These are phyloP conservation scores for Pyrenula aspistea DNA, from an alignment of 495 filamentous ascomycete species.

Conservation along the genomic window DNA sequence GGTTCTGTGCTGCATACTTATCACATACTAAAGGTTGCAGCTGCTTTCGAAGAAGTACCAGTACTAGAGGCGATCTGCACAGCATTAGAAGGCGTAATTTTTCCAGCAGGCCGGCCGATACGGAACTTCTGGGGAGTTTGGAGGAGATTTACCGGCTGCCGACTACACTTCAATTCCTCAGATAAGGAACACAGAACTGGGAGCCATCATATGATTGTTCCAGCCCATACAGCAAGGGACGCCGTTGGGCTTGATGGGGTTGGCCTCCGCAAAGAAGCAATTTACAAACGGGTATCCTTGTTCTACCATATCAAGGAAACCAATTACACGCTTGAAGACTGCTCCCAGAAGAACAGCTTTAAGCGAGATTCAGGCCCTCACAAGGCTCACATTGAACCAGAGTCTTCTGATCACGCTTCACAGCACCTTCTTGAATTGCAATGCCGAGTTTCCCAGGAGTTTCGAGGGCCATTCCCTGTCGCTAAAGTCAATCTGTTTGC, in stretches of 20 bases:
- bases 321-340: constrained; percentile 5
- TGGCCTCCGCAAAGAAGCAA: constrained; percentile 1
- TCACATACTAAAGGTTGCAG: constrained; percentile 7
- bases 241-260: constrained; percentile 8
- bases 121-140: constrained; percentile 12
- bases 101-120: constrained; percentile 11
- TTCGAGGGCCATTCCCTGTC: constrained; percentile 6
- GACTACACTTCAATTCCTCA: constrained; percentile 9
- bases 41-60: constrained; percentile 6
- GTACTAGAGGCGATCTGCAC: constrained; percentile 9
- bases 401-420: not conserved
- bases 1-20: constrained; percentile 14
- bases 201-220: constrained; percentile 10
- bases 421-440: constrained; percentile 3
- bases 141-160: constrained; percentile 12
- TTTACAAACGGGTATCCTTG: constrained; percentile 7
- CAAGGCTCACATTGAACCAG: not conserved
- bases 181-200: constrained; percentile 7
- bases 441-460: constrained; percentile 2
- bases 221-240: constrained; percentile 11
- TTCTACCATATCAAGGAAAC: constrained; percentile 10
- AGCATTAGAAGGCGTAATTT: constrained; percentile 7
- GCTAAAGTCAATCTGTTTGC: constrained; percentile 11
- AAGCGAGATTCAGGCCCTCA: not conserved
- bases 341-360: not conserved